A percentile compares a stretch with the other conserved stretches of the same genome.
Conservation (phyloP, 495 filamentous ascomycete species). For the Aspergillus wentii region DNA sequence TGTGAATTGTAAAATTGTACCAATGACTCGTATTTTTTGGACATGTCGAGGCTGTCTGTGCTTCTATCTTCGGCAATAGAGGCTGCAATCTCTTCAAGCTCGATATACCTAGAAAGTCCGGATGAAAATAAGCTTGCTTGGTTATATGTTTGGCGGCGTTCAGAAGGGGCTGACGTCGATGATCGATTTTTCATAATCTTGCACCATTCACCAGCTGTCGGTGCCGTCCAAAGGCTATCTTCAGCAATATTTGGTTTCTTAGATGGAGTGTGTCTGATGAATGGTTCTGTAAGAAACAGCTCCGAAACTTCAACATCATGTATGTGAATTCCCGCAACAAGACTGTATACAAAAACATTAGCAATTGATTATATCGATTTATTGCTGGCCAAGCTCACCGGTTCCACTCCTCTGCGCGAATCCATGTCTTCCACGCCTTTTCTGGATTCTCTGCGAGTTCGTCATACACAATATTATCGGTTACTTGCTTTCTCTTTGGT, state of each 20-base stretch:
- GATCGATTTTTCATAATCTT: no score
- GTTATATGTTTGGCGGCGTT: no score
- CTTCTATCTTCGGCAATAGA: no score
- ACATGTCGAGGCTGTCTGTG: no score
- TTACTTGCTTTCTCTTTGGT: no score
- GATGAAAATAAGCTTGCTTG: no score
- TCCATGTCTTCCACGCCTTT: slow-evolving; percentile 10
- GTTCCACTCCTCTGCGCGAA: slow-evolving; percentile 14
- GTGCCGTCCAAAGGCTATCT: slow-evolving; percentile 21
- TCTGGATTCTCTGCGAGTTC: slow-evolving; percentile 4
- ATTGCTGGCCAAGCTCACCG: no score
- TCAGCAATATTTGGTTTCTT: slow-evolving; percentile 14
- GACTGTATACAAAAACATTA: not conserved
- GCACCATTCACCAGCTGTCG: not conserved
- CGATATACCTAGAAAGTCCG: not conserved
- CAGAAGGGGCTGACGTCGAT: no score
- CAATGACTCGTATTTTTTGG: no score
- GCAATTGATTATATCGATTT: no score
- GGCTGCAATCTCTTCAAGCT: not conserved
- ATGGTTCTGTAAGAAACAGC: slow-evolving; percentile 25
- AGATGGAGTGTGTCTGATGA: slow-evolving; percentile 12
- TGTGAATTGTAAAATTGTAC: no score
- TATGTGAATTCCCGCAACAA: slow-evolving; percentile 18
- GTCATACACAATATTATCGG: not conserved
- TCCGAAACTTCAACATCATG: slow-evolving; percentile 25